Evolutionary conservation across 1,284 basidiomycete species (phyloP), one percentile per base, ranked within the genome.

Genomic region (Melampsora americana): DNA sequence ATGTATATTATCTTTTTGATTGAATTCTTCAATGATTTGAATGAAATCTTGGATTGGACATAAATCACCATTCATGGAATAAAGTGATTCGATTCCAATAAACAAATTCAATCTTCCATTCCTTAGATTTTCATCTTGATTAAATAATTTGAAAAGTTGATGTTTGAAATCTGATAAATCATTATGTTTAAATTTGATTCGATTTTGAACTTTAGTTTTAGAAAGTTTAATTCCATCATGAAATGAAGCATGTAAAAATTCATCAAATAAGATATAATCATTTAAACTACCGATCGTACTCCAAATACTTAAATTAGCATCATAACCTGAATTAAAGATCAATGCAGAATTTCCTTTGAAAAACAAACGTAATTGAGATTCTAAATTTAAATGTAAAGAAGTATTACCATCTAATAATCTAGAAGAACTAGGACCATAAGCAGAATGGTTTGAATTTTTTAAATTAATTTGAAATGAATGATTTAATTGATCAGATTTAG

Each of bases 291-390:
- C 93, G 0, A 97, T 84, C 56, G 88, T 88, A 0, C 91, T 86
- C 84, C 96, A 95, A 82, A 97, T 88, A 0, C 90, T 91, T 2
- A 90, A 90, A 81, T 98, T 98, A 20, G 95, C 94, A 83, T 97
- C 94, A 83, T 90, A 97, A 0, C 95, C 95, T 0, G 92, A 93
- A 83, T 94, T 95, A 87, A 96, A 97, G 20, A 98, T 86, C 14
- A 98, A 85, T 0, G 91, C 92, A 0, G 88, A 84, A 20, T 59
- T 59, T 3, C 87, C 85, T 32, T 83, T 79, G 84, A 94, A 92
- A 83, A 92, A 90, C 1, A 66, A 77, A 0, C 85, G 84, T 26
- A 94, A 85, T 0, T 91, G 87, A 6, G 83, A 82, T 82, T 95
- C 93, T 67, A 95, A 86, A 1, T 85, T 84, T 30, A 84, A 84